A percentile compares a stretch with the other conserved stretches of the same genome.
Evolutionary conservation across 2,329 filamentous ascomycete species (phyloP).

Genomic region (Dothidotthia symphoricarpi): DNA sequence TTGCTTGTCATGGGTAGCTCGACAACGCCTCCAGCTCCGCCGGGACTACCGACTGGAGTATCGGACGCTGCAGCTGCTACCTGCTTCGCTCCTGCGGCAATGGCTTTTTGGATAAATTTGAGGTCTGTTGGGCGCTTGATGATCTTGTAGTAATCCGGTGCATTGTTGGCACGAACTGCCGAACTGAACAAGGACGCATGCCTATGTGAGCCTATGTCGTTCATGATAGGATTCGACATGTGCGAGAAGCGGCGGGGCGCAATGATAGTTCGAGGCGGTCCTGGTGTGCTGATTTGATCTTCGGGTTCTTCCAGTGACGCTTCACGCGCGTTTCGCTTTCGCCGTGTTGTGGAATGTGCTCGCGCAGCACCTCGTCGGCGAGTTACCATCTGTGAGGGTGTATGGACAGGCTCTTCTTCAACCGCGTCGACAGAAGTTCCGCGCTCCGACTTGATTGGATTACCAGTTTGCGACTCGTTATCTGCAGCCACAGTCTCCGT

Average conservation of each 20-base stretch:
- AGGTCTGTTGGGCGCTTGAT: slow-evolving; percentile 54
- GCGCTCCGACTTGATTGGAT: slow-evolving; percentile 50
- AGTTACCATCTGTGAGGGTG: slow-evolving; percentile 32
- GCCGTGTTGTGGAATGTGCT: slow-evolving; percentile 38
- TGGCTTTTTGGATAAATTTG: slow-evolving; percentile 51
- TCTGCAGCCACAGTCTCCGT: slow-evolving; percentile 44
- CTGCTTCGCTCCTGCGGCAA: slow-evolving; percentile 55
- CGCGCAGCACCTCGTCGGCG: slow-evolving; percentile 26
- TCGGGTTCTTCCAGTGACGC: slow-evolving; percentile 34
- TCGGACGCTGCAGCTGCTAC: slow-evolving; percentile 54
- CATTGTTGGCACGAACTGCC: slow-evolving; percentile 51
- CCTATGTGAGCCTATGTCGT: slow-evolving; percentile 53
- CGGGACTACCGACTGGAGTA: slow-evolving; percentile 60
- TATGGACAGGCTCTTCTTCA: slow-evolving; percentile 38
- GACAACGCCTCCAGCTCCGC: slow-evolving; percentile 49
- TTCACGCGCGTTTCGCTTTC: slow-evolving; percentile 43
- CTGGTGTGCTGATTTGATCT: slow-evolving; percentile 29
- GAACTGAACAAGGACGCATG: slow-evolving; percentile 52
- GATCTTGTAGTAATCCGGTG: slow-evolving; percentile 53
- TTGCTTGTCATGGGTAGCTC: slow-evolving; percentile 68
- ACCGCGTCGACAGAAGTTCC: slow-evolving; percentile 45
- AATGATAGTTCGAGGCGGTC: slow-evolving; percentile 36
- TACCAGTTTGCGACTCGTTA: slow-evolving; percentile 40
- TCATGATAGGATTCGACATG: slow-evolving; percentile 50
- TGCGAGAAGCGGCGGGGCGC: slow-evolving; percentile 52